A percentile compares a stretch with the other conserved stretches of the same genome.
phyloP scores from a whole-genome alignment of 345 rosid species.

The Corymbia maculata region DNA sequence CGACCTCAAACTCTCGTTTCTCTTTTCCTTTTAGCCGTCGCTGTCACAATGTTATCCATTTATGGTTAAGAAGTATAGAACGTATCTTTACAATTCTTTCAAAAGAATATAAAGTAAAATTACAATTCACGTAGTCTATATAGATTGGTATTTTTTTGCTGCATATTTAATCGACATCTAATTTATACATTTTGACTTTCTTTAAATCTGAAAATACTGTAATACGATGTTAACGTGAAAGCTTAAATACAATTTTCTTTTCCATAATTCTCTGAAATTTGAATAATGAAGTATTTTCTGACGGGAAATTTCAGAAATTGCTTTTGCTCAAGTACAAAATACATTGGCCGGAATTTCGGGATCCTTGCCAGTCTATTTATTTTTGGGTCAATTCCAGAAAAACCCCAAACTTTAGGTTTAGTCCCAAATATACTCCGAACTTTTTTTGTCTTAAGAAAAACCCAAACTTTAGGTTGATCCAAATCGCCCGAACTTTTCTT shows the following conservation, averaged over 20 bases:
- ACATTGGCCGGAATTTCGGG: not conserved
- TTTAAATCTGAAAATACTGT: not conserved
- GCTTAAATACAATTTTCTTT: too few species aligned
- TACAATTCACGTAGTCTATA: not conserved
- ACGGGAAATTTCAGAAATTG: too few species aligned
- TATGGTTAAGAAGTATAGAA: not conserved
- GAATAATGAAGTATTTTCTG: not conserved
- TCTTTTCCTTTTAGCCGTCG: not conserved
- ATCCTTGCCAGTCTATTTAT: not conserved
- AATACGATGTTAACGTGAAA: not conserved
- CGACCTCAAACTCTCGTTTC: not conserved
- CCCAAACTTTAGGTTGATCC: too few species aligned
- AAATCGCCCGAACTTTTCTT: too few species aligned
- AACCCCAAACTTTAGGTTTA: too few species aligned
- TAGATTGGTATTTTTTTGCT: not conserved
- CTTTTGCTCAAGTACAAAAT: too few species aligned
- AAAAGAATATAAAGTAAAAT: not conserved
- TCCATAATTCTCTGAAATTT: not conserved
- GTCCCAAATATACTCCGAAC: too few species aligned
- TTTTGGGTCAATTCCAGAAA: not conserved
- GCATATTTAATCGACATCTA: not conserved
- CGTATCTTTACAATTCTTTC: not conserved
- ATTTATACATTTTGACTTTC: not conserved
- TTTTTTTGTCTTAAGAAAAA: too few species aligned
- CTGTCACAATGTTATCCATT: not conserved